phyloP scores from a whole-genome alignment of 352 stramenopile species.

The Aphanomyces euteiches region DNA sequence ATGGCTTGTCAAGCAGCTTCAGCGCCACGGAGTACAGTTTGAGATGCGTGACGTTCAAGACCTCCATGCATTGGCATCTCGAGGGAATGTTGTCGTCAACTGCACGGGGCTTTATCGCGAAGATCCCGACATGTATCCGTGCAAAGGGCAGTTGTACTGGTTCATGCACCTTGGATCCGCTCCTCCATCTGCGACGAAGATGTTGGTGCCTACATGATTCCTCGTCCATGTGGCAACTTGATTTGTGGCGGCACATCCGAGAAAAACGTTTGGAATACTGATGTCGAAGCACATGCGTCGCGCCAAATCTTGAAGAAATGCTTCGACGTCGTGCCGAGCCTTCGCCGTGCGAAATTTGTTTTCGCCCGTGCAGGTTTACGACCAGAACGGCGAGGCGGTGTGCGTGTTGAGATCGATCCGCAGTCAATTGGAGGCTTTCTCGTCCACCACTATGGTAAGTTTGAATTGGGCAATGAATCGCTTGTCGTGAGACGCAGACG shows the following conservation, averaged over 20 bases:
- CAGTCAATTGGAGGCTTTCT: slow-evolving; percentile 1
- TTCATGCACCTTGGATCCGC: slow-evolving; percentile 29
- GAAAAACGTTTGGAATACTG: slow-evolving; percentile 16
- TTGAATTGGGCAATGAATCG: neutral
- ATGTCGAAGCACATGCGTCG: slow-evolving; percentile 19
- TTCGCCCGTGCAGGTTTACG: slow-evolving; percentile 16
- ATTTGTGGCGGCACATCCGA: slow-evolving; percentile 31
- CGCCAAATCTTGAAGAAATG: slow-evolving; percentile 22
- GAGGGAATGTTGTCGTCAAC: slow-evolving; percentile 28
- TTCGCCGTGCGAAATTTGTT: slow-evolving; percentile 15
- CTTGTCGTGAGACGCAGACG: neutral
- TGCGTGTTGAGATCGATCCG: slow-evolving; percentile 26
- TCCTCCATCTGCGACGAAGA: slow-evolving; percentile 27
- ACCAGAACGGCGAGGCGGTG: slow-evolving; percentile 25
- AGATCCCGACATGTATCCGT: slow-evolving; percentile 21
- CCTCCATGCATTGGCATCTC: slow-evolving; percentile 5
- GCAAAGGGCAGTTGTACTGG: slow-evolving; percentile 28
- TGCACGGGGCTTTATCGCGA: slow-evolving; percentile 27
- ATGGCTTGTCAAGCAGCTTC: slow-evolving; percentile 25
- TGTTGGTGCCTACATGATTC: slow-evolving; percentile 32
- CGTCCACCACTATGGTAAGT: slow-evolving; percentile 31
- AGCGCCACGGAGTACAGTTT: slow-evolving; percentile 2
- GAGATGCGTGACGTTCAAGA: neutral
- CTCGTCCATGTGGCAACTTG: slow-evolving; percentile 26
- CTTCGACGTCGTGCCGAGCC: slow-evolving; percentile 10